Evolutionary conservation across 352 stramenopile species (phyloP).

Genomic region (Globisporangium okanoganense): DNA sequence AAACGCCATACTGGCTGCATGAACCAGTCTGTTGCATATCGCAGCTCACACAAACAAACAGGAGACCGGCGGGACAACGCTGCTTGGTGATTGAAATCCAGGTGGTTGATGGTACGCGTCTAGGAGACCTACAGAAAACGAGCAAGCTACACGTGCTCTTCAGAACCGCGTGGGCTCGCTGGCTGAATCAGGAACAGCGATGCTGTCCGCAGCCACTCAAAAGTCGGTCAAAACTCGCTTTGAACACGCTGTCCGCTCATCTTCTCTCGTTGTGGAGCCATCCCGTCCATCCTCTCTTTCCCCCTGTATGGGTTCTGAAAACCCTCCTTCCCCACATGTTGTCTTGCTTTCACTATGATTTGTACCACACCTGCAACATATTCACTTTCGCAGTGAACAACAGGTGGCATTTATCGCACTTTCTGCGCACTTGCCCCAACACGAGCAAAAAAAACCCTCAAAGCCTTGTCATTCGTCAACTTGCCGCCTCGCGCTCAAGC

Average conservation of each 20-base stretch:
- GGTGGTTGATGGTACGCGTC: background rate
- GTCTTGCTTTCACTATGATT: constrained; percentile 5
- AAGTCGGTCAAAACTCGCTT: no score
- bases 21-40: no score
- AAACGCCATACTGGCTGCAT: no score
- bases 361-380: background rate
- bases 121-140: no score
- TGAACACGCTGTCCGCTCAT: background rate
- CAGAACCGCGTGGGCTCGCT: no score
- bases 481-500: constrained; percentile 21
- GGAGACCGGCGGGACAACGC: no score
- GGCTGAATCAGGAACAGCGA: no score
- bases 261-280: background rate
- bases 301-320: background rate
- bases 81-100: background rate
- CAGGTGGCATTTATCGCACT: constrained; percentile 2
- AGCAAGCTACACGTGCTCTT: no score
- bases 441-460: constrained; percentile 5
- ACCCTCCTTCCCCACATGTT: background rate
- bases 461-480: constrained; percentile 20
- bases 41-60: no score
- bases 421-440: background rate
- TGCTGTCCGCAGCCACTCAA: no score
- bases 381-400: background rate
- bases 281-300: background rate